Percentiles rank a stretch among this genome's conserved stretches.
Conservation (phyloP, 2,329 filamentous ascomycete genomes). For the Tolypocladium cylindrosporum region DNA sequence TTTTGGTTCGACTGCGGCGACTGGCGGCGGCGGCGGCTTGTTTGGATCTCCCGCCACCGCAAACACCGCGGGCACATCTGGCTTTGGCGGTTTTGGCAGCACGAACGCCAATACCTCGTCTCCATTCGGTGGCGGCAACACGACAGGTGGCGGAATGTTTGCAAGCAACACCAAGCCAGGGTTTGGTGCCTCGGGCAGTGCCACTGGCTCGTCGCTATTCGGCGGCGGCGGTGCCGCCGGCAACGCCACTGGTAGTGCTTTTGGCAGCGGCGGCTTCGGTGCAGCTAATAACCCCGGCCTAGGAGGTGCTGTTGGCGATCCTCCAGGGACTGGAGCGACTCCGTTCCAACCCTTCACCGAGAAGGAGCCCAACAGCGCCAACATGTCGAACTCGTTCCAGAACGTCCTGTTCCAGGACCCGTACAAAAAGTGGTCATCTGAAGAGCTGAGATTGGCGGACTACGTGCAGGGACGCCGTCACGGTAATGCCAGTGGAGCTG, state of each 20-base stretch:
- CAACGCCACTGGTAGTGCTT: slow-evolving; percentile 20
- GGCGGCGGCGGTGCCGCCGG: slow-evolving; percentile 25
- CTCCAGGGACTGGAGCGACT: slow-evolving; percentile 59
- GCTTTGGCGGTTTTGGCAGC: slow-evolving; percentile 31
- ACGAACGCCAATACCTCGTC: slow-evolving; percentile 22
- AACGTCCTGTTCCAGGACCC: slow-evolving; percentile 69
- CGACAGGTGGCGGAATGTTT: slow-evolving; percentile 39
- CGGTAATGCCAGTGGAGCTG: slow-evolving; percentile 75
- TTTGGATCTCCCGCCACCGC: slow-evolving; percentile 32
- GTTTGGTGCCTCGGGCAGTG: slow-evolving; percentile 32
- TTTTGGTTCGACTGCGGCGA: slow-evolving; percentile 34
- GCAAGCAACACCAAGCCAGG: slow-evolving; percentile 35
- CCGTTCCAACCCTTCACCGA: slow-evolving; percentile 61
- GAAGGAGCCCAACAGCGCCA: slow-evolving; percentile 56
- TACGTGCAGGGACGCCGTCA: slow-evolving; percentile 79
- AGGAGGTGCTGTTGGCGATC: slow-evolving; percentile 42
- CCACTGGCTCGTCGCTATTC: slow-evolving; percentile 35
- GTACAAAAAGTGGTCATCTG: slow-evolving; percentile 86
- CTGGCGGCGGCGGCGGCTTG: slow-evolving; percentile 30
- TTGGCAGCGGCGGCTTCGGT: slow-evolving; percentile 30
- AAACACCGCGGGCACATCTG: slow-evolving; percentile 23
- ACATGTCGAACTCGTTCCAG: slow-evolving; percentile 54
- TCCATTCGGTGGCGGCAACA: slow-evolving; percentile 28
- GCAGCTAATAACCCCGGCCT: slow-evolving; percentile 37
- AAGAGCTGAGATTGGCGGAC: slow-evolving; percentile 72